Evolutionary conservation across 305 asterid genomes (phyloP), one percentile per base, ranked within the genome.

Genomic region (Nicotiana rustica): DNA sequence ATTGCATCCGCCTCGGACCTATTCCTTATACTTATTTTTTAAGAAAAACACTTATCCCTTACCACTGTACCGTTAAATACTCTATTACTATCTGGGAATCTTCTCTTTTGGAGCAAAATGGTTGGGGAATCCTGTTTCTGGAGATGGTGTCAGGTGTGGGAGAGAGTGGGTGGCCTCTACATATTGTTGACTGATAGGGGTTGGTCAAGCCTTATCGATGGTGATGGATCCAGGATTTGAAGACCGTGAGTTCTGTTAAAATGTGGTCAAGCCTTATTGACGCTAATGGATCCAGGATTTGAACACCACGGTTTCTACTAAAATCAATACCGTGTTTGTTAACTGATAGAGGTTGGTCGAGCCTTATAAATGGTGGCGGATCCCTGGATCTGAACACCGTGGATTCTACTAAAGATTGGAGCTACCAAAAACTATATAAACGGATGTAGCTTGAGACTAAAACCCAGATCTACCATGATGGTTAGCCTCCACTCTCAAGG

Each of bases 381-480:
- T 10, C 10, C 17, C 4, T 10, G 59, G 59, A 52, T 14, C 3
- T 52, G 60, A 12, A 70, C 61, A 21, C 14, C 38, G 25, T 9
- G 36, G 7, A 4, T 29, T 65, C 70, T 65, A 10, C 69, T 64
- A 25, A 64, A 21, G 17, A 9, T 64, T 64, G 69, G 36, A 25
- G 7, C 35, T 25, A 64, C 70, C 18, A 65, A 25, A 65, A 65
- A 29, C 70, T 65, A 29, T 25, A 1, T 6, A 13, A 71, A 47
- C n/a, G 38, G 21, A 71, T 71, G 38, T 71, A 41, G 59, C 57
- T 41, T 70, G 59, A 41, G 62, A 71, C 79, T 47, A 38, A 14
- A 44, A 7, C 0, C 38, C 6, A 21, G 19, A 47, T 47, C 47
- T 66, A 29, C 1, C 41, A 65, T 65, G 44, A 25, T 65, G 70